Evolutionary conservation across 1,284 basidiomycete genomes (phyloP), one percentile per base, ranked within the genome.

Genomic region (Cutaneotrichosporon sp.): DNA sequence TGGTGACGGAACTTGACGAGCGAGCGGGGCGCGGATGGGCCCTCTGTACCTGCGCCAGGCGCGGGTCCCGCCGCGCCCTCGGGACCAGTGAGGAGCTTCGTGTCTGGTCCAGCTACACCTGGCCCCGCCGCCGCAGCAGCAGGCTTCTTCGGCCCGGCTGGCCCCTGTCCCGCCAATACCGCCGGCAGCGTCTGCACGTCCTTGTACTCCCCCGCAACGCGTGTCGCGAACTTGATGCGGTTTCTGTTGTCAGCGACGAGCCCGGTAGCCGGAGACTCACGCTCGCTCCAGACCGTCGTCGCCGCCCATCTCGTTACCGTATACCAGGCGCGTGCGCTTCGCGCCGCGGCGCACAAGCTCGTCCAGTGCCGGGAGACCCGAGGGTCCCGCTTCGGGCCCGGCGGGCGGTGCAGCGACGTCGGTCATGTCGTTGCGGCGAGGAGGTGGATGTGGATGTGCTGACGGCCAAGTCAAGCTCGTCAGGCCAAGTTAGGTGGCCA

Each of bases 111-210:
- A 65, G 83, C 54, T 3, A 58, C 56, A 22, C 51, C 53, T 4
- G 54, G 53, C 15, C 76, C 60, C n/a, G 58, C 60, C 79, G 73
- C n/a, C n/a, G 56, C 39, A 4, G 38, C 47, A 23, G 41, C 22
- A 4, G 52, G 87, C 49, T 84, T 79, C 49, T 85, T 81, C 1
- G 90, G 90, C 0, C 88, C 90, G 3, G 90, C 83, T 0, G 82
- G 79, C 59, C 69, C 75, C 61, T 93, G 90, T 0, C 85, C 78
- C 17, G 89, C 77, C 34, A 97, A 77, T 2, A 88, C 83, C 3
- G 88, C 77, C 1, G 94, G 94, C 1, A 97, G 83, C 33, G 85
- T 82, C 70, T 88, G 88, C 63, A 83, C 90, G 68, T 96, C 85
- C 52, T 81, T 80, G 75, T 94, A 98, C 75, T 97, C 94, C 13